These are phyloP conservation scores for Nephelium lappaceum DNA, from an alignment of 345 rosid genomes.

Conservation along the genomic window DNA sequence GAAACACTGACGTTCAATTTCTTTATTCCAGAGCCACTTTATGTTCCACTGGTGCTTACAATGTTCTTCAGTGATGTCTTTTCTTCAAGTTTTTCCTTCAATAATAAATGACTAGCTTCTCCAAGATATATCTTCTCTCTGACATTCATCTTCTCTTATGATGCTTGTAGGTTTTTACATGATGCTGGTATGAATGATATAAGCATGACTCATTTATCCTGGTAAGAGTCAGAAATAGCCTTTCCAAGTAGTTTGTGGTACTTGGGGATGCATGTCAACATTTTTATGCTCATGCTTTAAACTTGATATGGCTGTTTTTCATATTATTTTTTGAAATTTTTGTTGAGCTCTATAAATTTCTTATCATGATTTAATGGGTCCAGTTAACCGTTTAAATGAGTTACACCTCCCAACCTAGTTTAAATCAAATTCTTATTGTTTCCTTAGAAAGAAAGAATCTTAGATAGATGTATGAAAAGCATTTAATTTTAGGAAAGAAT, in stretches of 20 bases:
- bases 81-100: neutral
- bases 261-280: neutral
- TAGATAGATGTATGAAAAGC: neutral
- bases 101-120: slow-evolving; percentile 8
- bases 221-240: slow-evolving; percentile 46
- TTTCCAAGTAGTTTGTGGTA: slow-evolving; percentile 9
- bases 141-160: slow-evolving; percentile 14
- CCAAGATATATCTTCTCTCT: neutral
- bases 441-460: neutral
- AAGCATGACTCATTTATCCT: slow-evolving; percentile 72
- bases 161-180: slow-evolving; percentile 67
- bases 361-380: slow-evolving; percentile 1
- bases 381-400: slow-evolving; percentile 9
- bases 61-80: neutral
- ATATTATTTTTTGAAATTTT: neutral
- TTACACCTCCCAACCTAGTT: slow-evolving; percentile 5
- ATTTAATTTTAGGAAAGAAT: too few relatives aligned
- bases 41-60: neutral
- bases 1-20: neutral
- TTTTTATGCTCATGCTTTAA: neutral
- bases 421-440: neutral
- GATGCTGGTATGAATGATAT: slow-evolving; percentile 78
- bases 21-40: neutral
- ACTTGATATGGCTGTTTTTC: neutral
- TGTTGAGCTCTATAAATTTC: neutral